Evolutionary conservation across 148 eudicot genomes (phyloP), one percentile per base, ranked within the genome.

Genomic region (Vaccinium macrocarpon): DNA sequence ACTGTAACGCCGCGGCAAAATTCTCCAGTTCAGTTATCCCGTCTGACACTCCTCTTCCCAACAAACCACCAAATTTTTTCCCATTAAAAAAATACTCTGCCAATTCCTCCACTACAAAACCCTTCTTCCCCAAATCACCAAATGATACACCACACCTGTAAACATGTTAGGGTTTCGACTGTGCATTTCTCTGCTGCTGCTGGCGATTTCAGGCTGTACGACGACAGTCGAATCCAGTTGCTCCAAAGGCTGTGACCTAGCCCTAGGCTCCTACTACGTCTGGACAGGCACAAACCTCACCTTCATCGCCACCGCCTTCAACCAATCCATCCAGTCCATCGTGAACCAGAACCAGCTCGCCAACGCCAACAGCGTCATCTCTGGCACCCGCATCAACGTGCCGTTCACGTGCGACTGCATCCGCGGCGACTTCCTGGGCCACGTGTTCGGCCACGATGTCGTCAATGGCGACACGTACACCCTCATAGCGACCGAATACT

Each of bases 401-500:
- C 97, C 97, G n/a, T 91, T 95, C 85, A n/a, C 82, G 0, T 95
- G 98, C 85, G 91, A 88, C 27, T 95, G 98, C 88, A 82, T 94
- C 23, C 14, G 87, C 46, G 85, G 87, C 25, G 78, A 82, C 3
- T 87, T 89, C 78, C 61, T 94, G 55, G 98, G 88, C 35, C 95
- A 91, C 82, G 53, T 81, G 27, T 94, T 94, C 83, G 48, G 8
- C 14, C 92, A 92, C 87, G 23, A 18, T 12, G 76, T 87, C 32
- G 1, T 0, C 13, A 21, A 77, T 1, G 89, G 90, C 61, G 92
- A 91, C 76, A 95, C 95, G 0, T 95, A 93, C 61, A 68, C 25
- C 6, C 48, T 0, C 0, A 82, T 96, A 32, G 92, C 98, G 9
- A 18, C 11, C 8, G 61, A 50, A 4, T 25, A 66, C n/a, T 94